Percentiles rank a stretch among this genome's conserved stretches.
These are phyloP conservation scores for Microbotryum intermedium DNA, from an alignment of 1,284 basidiomycete species.

Conservation along the genomic window DNA sequence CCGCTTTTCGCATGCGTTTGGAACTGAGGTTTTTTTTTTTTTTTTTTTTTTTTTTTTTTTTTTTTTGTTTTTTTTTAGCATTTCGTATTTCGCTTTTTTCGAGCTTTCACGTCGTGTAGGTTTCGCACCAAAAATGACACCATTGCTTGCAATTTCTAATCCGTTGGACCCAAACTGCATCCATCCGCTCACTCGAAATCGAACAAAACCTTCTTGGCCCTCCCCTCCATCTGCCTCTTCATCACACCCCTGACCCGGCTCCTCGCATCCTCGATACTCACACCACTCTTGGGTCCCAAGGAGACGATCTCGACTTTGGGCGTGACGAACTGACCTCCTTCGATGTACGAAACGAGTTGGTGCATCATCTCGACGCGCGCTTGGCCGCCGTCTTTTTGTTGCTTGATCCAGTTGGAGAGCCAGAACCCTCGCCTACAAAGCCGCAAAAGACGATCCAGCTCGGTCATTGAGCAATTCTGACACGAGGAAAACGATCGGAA, in stretches of 20 bases:
- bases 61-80: background rate
- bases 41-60: background rate
- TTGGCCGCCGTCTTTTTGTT: constrained; percentile 30
- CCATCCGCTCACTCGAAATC: constrained; percentile 41
- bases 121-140: no score
- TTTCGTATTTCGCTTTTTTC: background rate
- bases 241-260: constrained; percentile 48
- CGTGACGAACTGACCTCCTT: constrained; percentile 54
- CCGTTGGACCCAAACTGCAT: background rate
- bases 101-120: background rate
- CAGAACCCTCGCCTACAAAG: constrained; percentile 30
- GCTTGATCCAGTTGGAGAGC: constrained; percentile 53
- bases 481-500: background rate
- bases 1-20: background rate
- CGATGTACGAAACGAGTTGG: constrained; percentile 49
- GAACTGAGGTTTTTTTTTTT: background rate
- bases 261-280: constrained; percentile 50
- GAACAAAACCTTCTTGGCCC: constrained; percentile 63
- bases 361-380: constrained; percentile 45
- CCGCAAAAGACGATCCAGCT: no score
- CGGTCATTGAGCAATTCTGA: background rate
- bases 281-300: constrained; percentile 39
- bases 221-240: constrained; percentile 48
- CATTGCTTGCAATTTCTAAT: no score
- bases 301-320: constrained; percentile 59